Conservation (phyloP, 2,329 filamentous ascomycete genomes). For the Exophiala sp. region DNA sequence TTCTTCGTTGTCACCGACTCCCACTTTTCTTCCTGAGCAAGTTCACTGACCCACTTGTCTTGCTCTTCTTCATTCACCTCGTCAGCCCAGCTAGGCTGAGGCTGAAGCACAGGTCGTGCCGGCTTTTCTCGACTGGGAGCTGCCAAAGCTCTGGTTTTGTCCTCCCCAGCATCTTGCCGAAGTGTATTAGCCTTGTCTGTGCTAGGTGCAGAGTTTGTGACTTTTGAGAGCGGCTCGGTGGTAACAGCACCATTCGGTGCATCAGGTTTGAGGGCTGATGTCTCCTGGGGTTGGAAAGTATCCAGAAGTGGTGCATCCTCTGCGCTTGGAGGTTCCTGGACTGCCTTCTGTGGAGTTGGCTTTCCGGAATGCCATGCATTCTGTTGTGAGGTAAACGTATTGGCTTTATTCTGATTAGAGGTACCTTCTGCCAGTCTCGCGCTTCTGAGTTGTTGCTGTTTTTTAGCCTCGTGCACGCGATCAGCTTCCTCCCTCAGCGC, state of each 20-base stretch:
- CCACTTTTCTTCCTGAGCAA: slow-evolving; percentile 51
- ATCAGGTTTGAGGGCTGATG: not conserved
- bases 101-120: slow-evolving; percentile 19
- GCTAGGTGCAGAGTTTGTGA: slow-evolving; percentile 7
- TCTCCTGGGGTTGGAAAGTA: slow-evolving; percentile 36
- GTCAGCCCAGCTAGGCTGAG: slow-evolving; percentile 40
- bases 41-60: slow-evolving; percentile 49
- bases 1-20: slow-evolving; percentile 56
- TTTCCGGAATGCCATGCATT: slow-evolving; percentile 49
- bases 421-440: slow-evolving; percentile 78
- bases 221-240: slow-evolving; percentile 12
- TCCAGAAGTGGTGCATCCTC: slow-evolving; percentile 36
- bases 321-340: slow-evolving; percentile 12
- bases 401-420: slow-evolving; percentile 70
- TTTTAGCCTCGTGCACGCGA: slow-evolving; percentile 64
- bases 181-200: slow-evolving; percentile 10
- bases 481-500: slow-evolving; percentile 69
- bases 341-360: slow-evolving; percentile 26
- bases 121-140: slow-evolving; percentile 19
- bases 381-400: slow-evolving; percentile 43
- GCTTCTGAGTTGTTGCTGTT: slow-evolving; percentile 76
- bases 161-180: slow-evolving; percentile 19
- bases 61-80: slow-evolving; percentile 56
- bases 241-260: slow-evolving; percentile 16
- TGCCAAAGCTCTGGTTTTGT: slow-evolving; percentile 15